Evolutionary conservation across 768 basidiomycete genomes (phyloP), one percentile per base, ranked within the genome.

Genomic region (Auriculariales sp.): DNA sequence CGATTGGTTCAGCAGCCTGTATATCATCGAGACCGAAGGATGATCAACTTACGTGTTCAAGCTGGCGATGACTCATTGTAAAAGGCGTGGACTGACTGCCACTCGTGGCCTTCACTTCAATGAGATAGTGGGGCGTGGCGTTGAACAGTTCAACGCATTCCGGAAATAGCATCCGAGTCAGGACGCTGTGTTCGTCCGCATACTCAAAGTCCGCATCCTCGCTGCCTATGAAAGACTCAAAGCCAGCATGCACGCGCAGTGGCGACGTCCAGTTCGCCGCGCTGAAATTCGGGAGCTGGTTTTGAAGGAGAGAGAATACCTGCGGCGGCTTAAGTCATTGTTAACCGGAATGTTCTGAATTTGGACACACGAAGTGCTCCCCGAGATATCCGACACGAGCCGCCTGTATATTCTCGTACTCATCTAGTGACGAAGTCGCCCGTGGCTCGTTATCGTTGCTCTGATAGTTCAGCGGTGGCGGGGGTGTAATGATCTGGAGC

Each of bases 51-150:
- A 62, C 62, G 42, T 51, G 47, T 19, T 49, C n/a, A 44, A 63
- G 47, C 49, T 63, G 59, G 3, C 19, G 11, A 3, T 28, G 6
- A 30, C 56, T 62, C 55, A 62, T 58, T 46, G 59, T 58, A 47
- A 63, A 63, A 14, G 58, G 54, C 9, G 54, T 53, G 4, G 28
- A 24, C 24, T 48, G 52, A 7, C 50, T 30, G n/a, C 53, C 49
- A 2, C 52, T 48, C 22, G 62, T 59, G 2, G 61, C 47, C 53
- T 63, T 63, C 47, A 63, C 60, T 47, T 63, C 62, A 22, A 63
- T 51, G 30, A 61, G 52, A 47, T 59, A 63, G 19, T 36, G 51
- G 7, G 62, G 61, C 58, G 60, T 58, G 14, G 46, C 55, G 2
- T 49, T 49, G 60, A 58, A 61, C 17, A 5, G 10, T 1, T 55